Evolutionary conservation across 352 stramenopile genomes (phyloP).

Genomic region (Aphanomyces astaci): DNA sequence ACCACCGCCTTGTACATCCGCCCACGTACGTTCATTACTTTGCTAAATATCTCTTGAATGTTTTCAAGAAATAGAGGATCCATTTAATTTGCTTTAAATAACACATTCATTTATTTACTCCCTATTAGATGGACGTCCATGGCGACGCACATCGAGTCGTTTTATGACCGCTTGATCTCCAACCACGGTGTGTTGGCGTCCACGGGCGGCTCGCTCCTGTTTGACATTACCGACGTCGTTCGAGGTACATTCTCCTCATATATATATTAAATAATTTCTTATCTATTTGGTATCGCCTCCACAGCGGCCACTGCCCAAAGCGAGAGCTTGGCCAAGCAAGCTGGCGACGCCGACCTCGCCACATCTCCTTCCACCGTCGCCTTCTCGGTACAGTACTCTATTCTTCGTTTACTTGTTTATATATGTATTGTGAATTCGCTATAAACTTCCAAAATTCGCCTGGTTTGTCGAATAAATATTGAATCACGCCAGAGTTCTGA

Average conservation of each 20-base stretch:
- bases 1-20: neutral
- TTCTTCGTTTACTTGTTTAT: too few relatives aligned
- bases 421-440: too few relatives aligned
- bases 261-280: too few relatives aligned
- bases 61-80: too few relatives aligned
- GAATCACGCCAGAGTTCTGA: too few relatives aligned
- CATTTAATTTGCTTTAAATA: too few relatives aligned
- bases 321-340: neutral
- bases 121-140: neutral
- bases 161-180: neutral
- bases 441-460: too few relatives aligned
- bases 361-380: neutral
- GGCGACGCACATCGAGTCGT: neutral
- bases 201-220: neutral
- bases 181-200: neutral
- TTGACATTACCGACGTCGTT: constrained; percentile 1
- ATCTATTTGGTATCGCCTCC: too few relatives aligned
- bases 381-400: neutral
- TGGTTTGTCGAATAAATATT: too few relatives aligned
- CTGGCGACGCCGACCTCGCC: neutral
- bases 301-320: neutral
- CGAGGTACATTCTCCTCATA: neutral
- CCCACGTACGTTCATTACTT: neutral
- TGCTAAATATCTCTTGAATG: neutral
- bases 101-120: neutral